These are phyloP conservation scores for Vararia minispora DNA, from an alignment of 768 basidiomycete species.

Conservation along the genomic window DNA sequence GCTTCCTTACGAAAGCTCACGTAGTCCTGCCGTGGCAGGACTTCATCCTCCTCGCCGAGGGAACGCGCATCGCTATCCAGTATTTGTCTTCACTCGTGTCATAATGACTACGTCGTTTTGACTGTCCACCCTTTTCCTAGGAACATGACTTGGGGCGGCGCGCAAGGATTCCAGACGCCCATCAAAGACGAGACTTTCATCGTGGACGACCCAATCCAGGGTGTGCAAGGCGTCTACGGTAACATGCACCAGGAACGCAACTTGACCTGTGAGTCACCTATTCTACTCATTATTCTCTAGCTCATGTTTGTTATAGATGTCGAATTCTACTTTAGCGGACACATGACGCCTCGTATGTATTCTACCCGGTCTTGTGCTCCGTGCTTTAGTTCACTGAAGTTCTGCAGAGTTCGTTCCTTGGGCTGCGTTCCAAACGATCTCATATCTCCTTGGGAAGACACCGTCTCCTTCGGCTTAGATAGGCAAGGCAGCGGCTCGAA, in stretches of 20 bases:
- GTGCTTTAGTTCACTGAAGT: not conserved
- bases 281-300: not conserved
- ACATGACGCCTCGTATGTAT: conserved; percentile 45
- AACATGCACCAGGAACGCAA: conserved; percentile 23
- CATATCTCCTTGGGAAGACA: conserved; percentile 4
- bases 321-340: conserved; percentile 46
- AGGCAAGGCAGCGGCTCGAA: too few relatives aligned
- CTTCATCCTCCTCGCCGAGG: conserved; percentile 25
- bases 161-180: conserved; percentile 25
- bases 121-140: too few relatives aligned
- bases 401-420: conserved; percentile 17
- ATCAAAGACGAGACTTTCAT: conserved; percentile 22
- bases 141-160: conserved; percentile 26
- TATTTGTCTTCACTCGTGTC: too few relatives aligned
- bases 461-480: conserved; percentile 1
- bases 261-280: conserved; percentile 20
- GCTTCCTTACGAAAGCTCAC: too few relatives aligned
- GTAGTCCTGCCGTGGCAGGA: conserved; percentile 17
- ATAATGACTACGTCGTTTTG: too few relatives aligned
- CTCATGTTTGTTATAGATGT: conserved; percentile 31
- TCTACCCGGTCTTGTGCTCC: not conserved
- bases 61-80: conserved; percentile 27
- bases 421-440: conserved; percentile 14
- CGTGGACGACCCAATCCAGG: conserved; percentile 20
- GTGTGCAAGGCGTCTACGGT: conserved; percentile 23